These are phyloP conservation scores for Neurospora hispaniola DNA, from an alignment of 495 filamentous ascomycete species.

Conservation along the genomic window DNA sequence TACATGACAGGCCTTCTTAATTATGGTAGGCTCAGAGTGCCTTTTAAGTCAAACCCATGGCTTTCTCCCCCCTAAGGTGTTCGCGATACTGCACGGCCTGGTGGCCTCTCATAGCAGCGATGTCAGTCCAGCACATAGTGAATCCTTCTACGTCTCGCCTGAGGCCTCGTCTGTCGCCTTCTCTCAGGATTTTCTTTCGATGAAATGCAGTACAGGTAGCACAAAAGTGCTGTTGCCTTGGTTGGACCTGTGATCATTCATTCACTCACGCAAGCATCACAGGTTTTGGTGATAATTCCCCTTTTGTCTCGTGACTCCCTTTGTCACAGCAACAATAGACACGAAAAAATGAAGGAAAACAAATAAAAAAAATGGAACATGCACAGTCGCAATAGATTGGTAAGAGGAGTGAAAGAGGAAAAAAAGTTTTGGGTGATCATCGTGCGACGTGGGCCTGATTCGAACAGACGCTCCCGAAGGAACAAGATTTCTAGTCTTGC, in stretches of 20 bases:
- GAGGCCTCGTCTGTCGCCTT: neutral
- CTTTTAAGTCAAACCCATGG: neutral
- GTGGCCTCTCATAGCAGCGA: neutral
- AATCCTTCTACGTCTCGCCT: neutral
- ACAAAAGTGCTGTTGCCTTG: neutral
- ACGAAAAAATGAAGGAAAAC: neutral
- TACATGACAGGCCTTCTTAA: neutral
- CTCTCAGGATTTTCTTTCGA: neutral
- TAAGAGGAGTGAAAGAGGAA: neutral
- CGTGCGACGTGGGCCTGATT: neutral
- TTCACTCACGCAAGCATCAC: neutral
- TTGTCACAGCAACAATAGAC: too few relatives aligned
- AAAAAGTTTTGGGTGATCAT: neutral
- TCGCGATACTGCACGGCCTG: neutral
- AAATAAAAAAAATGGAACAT: neutral
- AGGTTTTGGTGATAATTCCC: neutral
- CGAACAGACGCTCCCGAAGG: neutral
- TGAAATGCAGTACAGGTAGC: neutral
- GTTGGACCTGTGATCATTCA: neutral
- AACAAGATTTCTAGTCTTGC: neutral
- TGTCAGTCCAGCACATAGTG: neutral
- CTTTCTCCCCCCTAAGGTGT: neutral
- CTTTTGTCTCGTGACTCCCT: neutral
- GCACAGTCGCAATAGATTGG: neutral
- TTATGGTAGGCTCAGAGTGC: neutral